Evolutionary conservation across 257 asterid genomes (phyloP).

Genomic region (Gentiana dahurica): DNA sequence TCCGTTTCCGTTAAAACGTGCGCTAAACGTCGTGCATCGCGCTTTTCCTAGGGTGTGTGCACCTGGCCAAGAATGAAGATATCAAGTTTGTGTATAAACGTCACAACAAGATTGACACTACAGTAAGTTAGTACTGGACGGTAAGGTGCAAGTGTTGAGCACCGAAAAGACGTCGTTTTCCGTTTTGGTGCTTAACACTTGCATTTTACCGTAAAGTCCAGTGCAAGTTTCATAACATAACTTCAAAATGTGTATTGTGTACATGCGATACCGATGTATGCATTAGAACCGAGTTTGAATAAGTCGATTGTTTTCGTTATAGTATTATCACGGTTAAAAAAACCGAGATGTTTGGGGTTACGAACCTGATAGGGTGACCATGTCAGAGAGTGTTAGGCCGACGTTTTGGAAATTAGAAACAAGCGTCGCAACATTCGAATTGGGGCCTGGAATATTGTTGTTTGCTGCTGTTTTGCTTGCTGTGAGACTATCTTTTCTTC

Average conservation of each 20-base stretch:
- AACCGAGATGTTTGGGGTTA: neutral
- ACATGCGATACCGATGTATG: too few species aligned
- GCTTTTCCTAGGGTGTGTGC: conserved; percentile 91
- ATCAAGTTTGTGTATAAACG: neutral
- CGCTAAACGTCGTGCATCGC: conserved; percentile 54
- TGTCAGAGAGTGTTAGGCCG: conserved; percentile 57
- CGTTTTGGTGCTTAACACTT: too few species aligned
- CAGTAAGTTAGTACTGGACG: neutral
- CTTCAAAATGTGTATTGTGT: too few species aligned
- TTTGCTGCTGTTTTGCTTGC: conserved; percentile 58
- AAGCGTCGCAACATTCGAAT: conserved; percentile 53
- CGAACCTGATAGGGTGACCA: conserved; percentile 80
- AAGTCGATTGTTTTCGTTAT: too few species aligned
- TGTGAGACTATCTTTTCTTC: conserved; percentile 55
- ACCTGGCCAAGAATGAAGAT: conserved; percentile 23
- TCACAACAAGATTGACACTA: too few species aligned
- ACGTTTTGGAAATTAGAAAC: conserved; percentile 48
- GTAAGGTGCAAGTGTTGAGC: neutral
- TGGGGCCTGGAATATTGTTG: conserved; percentile 69
- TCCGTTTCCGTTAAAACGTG: conserved; percentile 27
- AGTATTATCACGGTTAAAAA: neutral
- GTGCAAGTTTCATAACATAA: too few species aligned
- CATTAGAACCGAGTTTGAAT: too few species aligned
- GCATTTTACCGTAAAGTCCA: too few species aligned
- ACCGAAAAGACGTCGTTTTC: too few species aligned